These are phyloP conservation scores for Mycena haematopus DNA, from an alignment of 768 basidiomycete species.

Conservation along the genomic window DNA sequence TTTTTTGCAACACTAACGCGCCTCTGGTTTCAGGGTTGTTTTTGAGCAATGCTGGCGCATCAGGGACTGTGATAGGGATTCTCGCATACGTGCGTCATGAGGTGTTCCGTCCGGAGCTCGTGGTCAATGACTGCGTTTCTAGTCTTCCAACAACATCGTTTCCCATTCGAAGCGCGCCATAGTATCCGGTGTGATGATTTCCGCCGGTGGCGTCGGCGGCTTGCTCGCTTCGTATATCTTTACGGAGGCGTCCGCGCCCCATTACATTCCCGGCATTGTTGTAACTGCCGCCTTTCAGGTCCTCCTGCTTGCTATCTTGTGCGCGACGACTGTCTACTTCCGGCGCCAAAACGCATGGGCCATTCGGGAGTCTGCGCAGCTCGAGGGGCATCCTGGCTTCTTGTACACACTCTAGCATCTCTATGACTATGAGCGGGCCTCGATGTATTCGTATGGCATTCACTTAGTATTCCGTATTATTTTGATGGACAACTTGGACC, in stretches of 20 bases:
- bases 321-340: conserved; percentile 46
- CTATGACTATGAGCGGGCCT: background rate
- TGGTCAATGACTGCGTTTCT: background rate
- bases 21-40: conserved; percentile 48
- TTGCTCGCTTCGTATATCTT: conserved; percentile 55
- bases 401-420: conserved; percentile 46
- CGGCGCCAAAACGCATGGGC: conserved; percentile 42
- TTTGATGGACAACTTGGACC: conserved; percentile 12
- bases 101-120: background rate
- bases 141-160: conserved; percentile 58
- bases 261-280: conserved; percentile 54
- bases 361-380: conserved; percentile 33
- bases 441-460: background rate
- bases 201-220: conserved; percentile 57
- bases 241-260: conserved; percentile 51
- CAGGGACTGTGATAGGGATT: conserved; percentile 53
- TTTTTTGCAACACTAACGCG: conserved; percentile 6
- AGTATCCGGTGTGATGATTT: conserved; percentile 52
- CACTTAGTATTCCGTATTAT: conserved; percentile 17
- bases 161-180: conserved; percentile 58
- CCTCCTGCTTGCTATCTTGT: conserved; percentile 48
- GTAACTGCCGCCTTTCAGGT: conserved; percentile 53
- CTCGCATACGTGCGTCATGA: conserved; percentile 51
- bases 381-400: conserved; percentile 46
- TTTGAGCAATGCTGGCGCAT: conserved; percentile 51